These are phyloP conservation scores for Sphaerostilbella broomeana DNA, from an alignment of 2,329 filamentous ascomycete species.

Conservation along the genomic window DNA sequence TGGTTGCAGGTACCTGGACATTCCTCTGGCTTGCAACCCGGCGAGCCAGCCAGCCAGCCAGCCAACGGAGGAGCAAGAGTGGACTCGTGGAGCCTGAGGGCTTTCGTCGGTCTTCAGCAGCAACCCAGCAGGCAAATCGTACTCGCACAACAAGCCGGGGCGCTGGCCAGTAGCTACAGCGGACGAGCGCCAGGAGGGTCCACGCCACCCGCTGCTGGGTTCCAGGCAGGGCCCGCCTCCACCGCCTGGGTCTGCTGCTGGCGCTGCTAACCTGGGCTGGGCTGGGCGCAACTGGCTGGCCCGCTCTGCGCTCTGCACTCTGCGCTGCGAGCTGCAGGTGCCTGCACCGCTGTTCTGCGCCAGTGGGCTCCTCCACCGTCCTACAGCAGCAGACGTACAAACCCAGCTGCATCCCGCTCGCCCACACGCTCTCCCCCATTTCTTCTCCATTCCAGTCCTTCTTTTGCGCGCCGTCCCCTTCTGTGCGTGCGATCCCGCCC, in stretches of 20 bases:
- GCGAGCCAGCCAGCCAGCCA: too few species aligned
- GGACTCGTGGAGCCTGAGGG: not conserved
- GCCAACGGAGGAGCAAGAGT: too few species aligned
- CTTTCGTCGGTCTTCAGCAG: not conserved
- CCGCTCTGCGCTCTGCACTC: slow-evolving; percentile 1
- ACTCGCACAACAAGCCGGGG: too few species aligned
- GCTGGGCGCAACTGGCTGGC: slow-evolving; percentile 1
- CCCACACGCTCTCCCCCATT: slow-evolving; percentile 12
- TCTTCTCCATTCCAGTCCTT: slow-evolving; percentile 14
- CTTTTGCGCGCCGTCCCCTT: slow-evolving; percentile 13
- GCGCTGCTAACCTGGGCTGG: slow-evolving; percentile 1
- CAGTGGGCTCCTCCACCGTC: slow-evolving; percentile 15
- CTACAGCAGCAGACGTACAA: slow-evolving; percentile 20
- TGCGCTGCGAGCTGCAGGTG: slow-evolving; percentile 1
- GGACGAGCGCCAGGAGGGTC: slow-evolving; percentile 7
- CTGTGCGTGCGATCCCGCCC: slow-evolving; percentile 13
- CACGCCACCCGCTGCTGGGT: slow-evolving; percentile 13
- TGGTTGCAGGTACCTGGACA: too few species aligned
- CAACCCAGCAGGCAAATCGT: not conserved
- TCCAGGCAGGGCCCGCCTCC: slow-evolving; percentile 13
- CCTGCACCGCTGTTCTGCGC: slow-evolving; percentile 5
- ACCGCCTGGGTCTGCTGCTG: slow-evolving; percentile 6
- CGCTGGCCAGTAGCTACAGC: not conserved
- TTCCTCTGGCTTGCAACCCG: too few species aligned
- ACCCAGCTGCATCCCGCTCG: slow-evolving; percentile 10